Base-by-base conservation (phyloP, 805 yeast genomes). In the Yamadazyma ubonensis region DNA sequence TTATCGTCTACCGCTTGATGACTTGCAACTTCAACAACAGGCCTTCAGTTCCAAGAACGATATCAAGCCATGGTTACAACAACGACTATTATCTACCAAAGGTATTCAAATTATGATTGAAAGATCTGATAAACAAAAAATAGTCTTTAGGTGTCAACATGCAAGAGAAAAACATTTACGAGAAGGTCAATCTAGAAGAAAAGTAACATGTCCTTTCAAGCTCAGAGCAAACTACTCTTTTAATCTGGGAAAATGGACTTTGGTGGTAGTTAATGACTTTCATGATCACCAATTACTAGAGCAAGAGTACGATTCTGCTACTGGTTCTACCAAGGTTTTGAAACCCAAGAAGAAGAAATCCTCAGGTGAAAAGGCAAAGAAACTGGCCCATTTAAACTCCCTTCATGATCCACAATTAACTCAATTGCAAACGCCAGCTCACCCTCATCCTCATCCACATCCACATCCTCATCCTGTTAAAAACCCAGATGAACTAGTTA, bases 61-160 rank as follows among this genome's bases (percentile, higher is more conserved):
- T 17, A 78, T 80, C 46, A 80, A 80, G 53, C 84, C 85, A 4
- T 79, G 85, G 84, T 57, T 80, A 37, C 78, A 69, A 48, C 42
- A 51, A 7, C 58, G 66, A 35, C 68, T 77, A 40, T 61, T 71
- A 36, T 59, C 62, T n/a, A 58, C 66, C 6, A 68, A 67, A 45
- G 81, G 82, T 4, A 71, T 78, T 29, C 70, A 70, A 39, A 65
- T 80, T 9, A 85, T 78, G 11, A 79, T 80, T 40, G 85, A 78
- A 59, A 59, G 86, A 21, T 75, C 81, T 3, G 86, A 80, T 56
- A 72, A 67, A 34, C 62, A 73, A 31, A 80, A 80, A 55, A 78
- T 80, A 14, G 77, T 79, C 12, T 80, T 80, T 60, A 75, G 77
- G 51, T 80, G 86, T 53, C 79, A 77, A 48, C 45, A 49, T 18